A percentile compares a stretch with the other conserved stretches of the same genome.
These are phyloP conservation scores for Ochetophila trinervis DNA, from an alignment of 306 rosid species.

Conservation along the genomic window DNA sequence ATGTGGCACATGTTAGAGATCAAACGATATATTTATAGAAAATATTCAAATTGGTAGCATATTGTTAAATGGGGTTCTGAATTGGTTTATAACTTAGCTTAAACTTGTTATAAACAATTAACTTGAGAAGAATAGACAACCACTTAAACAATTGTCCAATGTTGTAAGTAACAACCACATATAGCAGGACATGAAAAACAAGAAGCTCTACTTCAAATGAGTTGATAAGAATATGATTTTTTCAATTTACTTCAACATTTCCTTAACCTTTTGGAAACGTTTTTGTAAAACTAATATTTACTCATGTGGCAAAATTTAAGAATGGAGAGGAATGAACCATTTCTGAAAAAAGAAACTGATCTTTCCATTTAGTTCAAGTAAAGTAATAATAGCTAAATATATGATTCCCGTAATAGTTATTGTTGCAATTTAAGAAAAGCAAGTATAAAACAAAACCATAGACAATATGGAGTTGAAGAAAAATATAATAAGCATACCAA, in stretches of 20 bases:
- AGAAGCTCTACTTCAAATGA: neutral
- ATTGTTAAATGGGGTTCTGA: too few species aligned
- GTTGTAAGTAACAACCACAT: too few species aligned
- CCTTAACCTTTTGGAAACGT: neutral
- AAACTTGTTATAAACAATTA: too few species aligned
- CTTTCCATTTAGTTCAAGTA: neutral
- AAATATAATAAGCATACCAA: constrained; percentile 2
- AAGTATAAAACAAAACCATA: constrained; percentile 6
- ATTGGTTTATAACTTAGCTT: too few species aligned
- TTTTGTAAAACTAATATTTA: neutral
- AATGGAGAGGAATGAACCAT: too few species aligned
- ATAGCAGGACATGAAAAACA: neutral
- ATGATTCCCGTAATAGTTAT: neutral
- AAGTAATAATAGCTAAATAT: neutral
- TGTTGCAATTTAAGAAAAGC: neutral
- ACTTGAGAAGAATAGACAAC: too few species aligned
- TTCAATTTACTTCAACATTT: neutral
- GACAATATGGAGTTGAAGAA: neutral
- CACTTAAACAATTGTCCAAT: too few species aligned
- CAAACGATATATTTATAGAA: too few species aligned
- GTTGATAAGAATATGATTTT: too few species aligned
- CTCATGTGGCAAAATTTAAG: neutral
- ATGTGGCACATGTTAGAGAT: too few species aligned
- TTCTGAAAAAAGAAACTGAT: neutral
- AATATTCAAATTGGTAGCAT: too few species aligned